Conservation (phyloP, 2,329 filamentous ascomycete species). For the Bisporella sp. region DNA sequence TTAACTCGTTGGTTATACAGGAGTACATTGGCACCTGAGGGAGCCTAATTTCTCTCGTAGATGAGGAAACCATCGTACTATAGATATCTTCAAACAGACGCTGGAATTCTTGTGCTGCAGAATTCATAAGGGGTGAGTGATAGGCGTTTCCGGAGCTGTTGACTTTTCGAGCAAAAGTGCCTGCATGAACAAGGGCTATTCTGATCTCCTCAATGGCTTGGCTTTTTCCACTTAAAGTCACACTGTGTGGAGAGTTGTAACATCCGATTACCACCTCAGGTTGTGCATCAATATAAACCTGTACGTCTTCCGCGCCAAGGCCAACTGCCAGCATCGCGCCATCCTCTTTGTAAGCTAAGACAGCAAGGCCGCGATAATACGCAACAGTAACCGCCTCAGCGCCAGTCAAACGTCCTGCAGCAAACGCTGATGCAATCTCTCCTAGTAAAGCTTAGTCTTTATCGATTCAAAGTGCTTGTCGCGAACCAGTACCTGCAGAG, state of each 20-base stretch:
- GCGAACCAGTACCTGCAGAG: slow-evolving; percentile 29
- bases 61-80: neutral
- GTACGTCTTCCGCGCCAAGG: slow-evolving; percentile 3
- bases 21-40: neutral
- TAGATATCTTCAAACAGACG: neutral
- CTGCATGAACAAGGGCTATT: slow-evolving; percentile 5
- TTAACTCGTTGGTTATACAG: neutral
- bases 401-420: slow-evolving; percentile 27
- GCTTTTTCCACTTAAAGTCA: slow-evolving; percentile 18
- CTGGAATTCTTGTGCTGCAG: slow-evolving; percentile 19
- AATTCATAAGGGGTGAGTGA: slow-evolving; percentile 10
- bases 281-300: slow-evolving; percentile 1
- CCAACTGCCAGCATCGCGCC: slow-evolving; percentile 23
- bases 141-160: slow-evolving; percentile 9
- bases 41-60: neutral
- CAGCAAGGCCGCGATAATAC: slow-evolving; percentile 30
- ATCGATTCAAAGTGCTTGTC: neutral
- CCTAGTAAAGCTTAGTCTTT: slow-evolving; percentile 24
- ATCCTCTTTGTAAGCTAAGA: slow-evolving; percentile 2
- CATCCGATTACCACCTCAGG: slow-evolving; percentile 19
- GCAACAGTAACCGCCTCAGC: slow-evolving; percentile 34
- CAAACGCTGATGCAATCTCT: slow-evolving; percentile 40
- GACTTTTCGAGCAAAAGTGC: slow-evolving; percentile 10
- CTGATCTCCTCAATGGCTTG: slow-evolving; percentile 6
- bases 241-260: slow-evolving; percentile 18